Conservation (phyloP, 129 eudicot genomes). For the Scalesia atractyloides region DNA sequence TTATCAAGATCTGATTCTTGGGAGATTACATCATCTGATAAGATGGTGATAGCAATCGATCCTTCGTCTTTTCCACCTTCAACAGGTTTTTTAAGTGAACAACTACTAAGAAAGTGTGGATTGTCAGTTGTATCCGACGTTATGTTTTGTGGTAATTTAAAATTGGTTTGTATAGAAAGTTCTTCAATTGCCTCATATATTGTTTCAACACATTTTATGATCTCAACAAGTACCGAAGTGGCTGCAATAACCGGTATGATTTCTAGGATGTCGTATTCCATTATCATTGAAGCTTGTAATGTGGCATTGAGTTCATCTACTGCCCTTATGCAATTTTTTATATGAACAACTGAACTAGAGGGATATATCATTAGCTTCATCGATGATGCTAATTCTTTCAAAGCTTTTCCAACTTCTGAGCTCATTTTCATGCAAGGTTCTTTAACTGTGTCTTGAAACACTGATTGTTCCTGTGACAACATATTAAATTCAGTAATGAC, state of each 20-base stretch:
- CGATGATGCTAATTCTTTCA: constrained; percentile 46
- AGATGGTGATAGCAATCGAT: not conserved
- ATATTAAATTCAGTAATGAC: not conserved
- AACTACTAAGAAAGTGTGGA: constrained; percentile 30
- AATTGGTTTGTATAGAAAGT: constrained; percentile 39
- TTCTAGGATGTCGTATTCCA: constrained; percentile 30
- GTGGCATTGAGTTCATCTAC: constrained; percentile 43
- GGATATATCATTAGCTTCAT: constrained; percentile 48
- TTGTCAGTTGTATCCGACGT: too few species aligned
- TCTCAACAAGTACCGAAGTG: constrained; percentile 49
- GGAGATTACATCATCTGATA: constrained; percentile 5
- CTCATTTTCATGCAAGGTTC: constrained; percentile 52
- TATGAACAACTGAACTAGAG: constrained; percentile 32
- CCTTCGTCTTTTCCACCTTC: constrained; percentile 13
- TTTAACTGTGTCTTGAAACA: constrained; percentile 43
- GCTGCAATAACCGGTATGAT: constrained; percentile 38
- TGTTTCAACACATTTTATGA: constrained; percentile 48
- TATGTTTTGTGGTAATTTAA: too few species aligned
- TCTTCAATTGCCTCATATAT: constrained; percentile 46
- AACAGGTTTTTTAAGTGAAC: constrained; percentile 52
- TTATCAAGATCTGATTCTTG: constrained; percentile 8
- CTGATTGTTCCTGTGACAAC: constrained; percentile 35
- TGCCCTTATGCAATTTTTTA: constrained; percentile 46
- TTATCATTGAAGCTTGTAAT: constrained; percentile 23
- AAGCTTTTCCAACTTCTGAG: constrained; percentile 52